A percentile compares a stretch with the other conserved stretches of the same genome.
Conservation (phyloP, 495 filamentous ascomycete genomes). For the Aspergillus bridgeri region DNA sequence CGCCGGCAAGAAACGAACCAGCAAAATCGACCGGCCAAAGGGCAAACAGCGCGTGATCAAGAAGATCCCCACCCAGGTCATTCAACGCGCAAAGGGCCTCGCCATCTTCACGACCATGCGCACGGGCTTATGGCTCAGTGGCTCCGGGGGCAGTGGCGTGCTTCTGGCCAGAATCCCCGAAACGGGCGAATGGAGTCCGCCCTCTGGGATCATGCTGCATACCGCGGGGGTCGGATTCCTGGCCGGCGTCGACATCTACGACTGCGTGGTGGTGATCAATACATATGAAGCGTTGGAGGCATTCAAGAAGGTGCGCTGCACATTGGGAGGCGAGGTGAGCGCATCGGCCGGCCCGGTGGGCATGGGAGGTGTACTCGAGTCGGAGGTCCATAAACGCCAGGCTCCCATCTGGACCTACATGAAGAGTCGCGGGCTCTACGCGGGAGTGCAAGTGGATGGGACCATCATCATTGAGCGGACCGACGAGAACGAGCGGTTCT, state of each 20-base stretch:
- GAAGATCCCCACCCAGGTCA: constrained; percentile 79
- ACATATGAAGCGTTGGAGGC: constrained; percentile 73
- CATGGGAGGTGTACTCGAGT: constrained; percentile 67
- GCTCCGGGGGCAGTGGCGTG: constrained; percentile 76
- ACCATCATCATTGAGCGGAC: constrained; percentile 79
- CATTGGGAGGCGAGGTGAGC: constrained; percentile 74
- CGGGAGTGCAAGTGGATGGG: constrained; percentile 77
- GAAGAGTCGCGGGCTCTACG: constrained; percentile 81
- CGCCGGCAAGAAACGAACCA: constrained; percentile 23
- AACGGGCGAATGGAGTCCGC: constrained; percentile 84
- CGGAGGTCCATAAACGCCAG: constrained; percentile 65
- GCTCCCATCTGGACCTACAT: constrained; percentile 84
- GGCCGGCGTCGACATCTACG: constrained; percentile 88
- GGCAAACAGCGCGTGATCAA: constrained; percentile 68
- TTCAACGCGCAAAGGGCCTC: constrained; percentile 79
- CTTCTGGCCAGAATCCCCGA: constrained; percentile 70
- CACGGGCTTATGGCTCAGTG: constrained; percentile 85
- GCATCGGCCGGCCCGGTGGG: constrained; percentile 79
- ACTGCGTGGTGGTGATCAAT: constrained; percentile 89
- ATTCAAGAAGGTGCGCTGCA: constrained; percentile 73
- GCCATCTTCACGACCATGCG: constrained; percentile 94
- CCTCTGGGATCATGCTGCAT: constrained; percentile 83
- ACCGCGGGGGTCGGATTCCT: constrained; percentile 84
- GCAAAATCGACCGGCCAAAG: constrained; percentile 53
- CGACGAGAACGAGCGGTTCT: constrained; percentile 89